Percentiles rank a stretch among this genome's conserved stretches.
Evolutionary conservation across 2,329 filamentous ascomycete species (phyloP).

Genomic region (Monascus ruber): DNA sequence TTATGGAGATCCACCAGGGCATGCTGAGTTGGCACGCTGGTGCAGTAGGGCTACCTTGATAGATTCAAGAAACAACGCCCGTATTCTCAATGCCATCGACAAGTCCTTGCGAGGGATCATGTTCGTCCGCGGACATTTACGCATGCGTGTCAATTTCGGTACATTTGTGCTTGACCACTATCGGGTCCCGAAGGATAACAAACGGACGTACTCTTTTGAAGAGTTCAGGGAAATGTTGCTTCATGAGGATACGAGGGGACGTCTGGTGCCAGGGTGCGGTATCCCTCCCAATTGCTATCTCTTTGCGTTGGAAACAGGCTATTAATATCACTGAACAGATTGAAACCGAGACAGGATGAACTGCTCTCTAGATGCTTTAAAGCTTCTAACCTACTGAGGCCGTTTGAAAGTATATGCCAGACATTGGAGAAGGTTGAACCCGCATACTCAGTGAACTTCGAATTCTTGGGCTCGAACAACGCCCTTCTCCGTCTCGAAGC

Average conservation of each 20-base stretch:
- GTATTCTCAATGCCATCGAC: conserved; percentile 19
- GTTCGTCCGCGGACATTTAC: conserved; percentile 23
- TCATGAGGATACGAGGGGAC: conserved; percentile 23
- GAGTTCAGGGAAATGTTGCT: conserved; percentile 32
- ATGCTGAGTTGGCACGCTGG: conserved; percentile 12
- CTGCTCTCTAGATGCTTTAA: conserved; percentile 18
- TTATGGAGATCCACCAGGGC: conserved; percentile 8
- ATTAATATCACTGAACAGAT: conserved; percentile 10
- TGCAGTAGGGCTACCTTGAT: conserved; percentile 9
- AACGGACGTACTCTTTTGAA: conserved; percentile 19
- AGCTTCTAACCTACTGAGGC: conserved; percentile 18
- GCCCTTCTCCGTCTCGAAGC: conserved; percentile 27
- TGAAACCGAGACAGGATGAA: conserved; percentile 12
- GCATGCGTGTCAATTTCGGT: conserved; percentile 34
- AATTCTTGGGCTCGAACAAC: conserved; percentile 21
- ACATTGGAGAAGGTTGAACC: conserved; percentile 16
- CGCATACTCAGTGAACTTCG: conserved; percentile 30
- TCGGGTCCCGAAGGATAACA: conserved; percentile 14
- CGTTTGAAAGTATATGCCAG: conserved; percentile 8
- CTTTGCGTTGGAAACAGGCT: background rate
- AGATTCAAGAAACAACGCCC: conserved; percentile 18
- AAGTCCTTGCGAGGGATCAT: conserved; percentile 20
- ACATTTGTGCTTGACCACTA: conserved; percentile 29
- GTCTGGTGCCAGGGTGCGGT: conserved; percentile 27
- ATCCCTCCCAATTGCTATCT: background rate